Evolutionary conservation across 192 early-diverging fungal species (phyloP), one percentile per base, ranked within the genome.

Genomic region (Coemansia guatemalensis): DNA sequence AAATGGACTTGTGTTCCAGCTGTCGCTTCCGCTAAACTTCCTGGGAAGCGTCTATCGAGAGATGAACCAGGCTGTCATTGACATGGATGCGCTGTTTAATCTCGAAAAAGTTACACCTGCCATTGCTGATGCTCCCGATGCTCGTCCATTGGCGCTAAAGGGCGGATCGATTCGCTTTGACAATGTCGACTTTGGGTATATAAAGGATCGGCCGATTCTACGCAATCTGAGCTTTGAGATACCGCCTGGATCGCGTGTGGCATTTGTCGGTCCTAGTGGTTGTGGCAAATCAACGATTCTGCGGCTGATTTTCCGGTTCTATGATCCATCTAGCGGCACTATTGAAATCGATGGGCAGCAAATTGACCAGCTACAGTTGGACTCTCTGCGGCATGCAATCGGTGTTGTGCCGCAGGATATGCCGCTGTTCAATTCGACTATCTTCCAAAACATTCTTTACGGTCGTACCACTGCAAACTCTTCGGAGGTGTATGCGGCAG

Each of bases 31-130:
- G 20, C 84, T 99, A 14, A 97, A 99, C 83, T 99, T 99, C 71
- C 73, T 99, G 56, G 97, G 97, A 26, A 91, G 92, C 21, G 95
- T 99, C 7, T 99, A 99, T 68, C 88, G 97, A 60, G 97, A 99
- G 79, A 86, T 95, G 47, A 86, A 91, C 56, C 97, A 99, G 78
- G 89, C 89, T 12, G 78, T 99, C 32, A 88, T 96, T 35, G 97
- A 99, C 62, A 98, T 99, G 96, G 95, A 98, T 48, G 86, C 90
- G 29, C 90, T 99, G 88, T 98, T 99, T 72, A 85, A 86, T 41
- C 85, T 99, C 21, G 86, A 91, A 53, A 82, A 85, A 11, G 73
- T 88, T 7, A 56, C 68, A 20, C 75, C 82, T 6, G 70, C 76
- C 17, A 83, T 91, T 39, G 64, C 71, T 63, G 87, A 92, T 27